Base-by-base conservation (phyloP, 192 early-diverging fungal genomes). In the Podila epigama region DNA sequence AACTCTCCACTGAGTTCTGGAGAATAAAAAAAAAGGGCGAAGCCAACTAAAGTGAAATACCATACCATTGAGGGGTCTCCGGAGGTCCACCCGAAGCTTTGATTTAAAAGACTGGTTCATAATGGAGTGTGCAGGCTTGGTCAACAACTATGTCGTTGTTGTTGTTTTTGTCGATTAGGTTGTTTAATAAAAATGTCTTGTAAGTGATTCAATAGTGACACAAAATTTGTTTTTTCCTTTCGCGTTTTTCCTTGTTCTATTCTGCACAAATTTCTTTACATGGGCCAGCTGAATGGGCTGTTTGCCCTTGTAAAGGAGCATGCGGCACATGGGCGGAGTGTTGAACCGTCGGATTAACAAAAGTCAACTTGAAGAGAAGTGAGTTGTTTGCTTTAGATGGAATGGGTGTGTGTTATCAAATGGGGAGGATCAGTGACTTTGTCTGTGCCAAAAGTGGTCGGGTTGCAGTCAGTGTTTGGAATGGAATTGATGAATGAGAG, bases 271-370 rank as follows among this genome's bases (percentile, higher is more conserved):
- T 2, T 16, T 13, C 9, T 32, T n/a, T 75, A 88, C 86, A 81
- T 93, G 85, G 18, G 90, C 89, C 16, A 93, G 83, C 51, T 90
- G 84, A 37, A 92, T 90, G 29, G 90, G 89, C 68, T 79, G 80
- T 59, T 89, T 90, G 71, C 91, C 90, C 69, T 93, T 93, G 84
- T 91, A 93, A n/a, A 92, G 68, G 18, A 92, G 77, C 69, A 92
- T 87, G 25, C 91, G 84, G 73, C 90, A 91, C 88, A 91, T 88
- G 51, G 66, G 60, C 60, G 59, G 60, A 36, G 66, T 63, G 61
- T 67, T 77, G 53, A 68, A 56, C 29, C 66, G 73, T 16, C 40
- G 62, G 33, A 44, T 33, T 63, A 20, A 57, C 18, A 20, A 57
- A 44, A 25, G 67, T 61, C 73, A 77, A 37, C 15, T 35, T 63